Evolutionary conservation across 257 asterid genomes (phyloP).

Genomic region (Forsythia viridissima): DNA sequence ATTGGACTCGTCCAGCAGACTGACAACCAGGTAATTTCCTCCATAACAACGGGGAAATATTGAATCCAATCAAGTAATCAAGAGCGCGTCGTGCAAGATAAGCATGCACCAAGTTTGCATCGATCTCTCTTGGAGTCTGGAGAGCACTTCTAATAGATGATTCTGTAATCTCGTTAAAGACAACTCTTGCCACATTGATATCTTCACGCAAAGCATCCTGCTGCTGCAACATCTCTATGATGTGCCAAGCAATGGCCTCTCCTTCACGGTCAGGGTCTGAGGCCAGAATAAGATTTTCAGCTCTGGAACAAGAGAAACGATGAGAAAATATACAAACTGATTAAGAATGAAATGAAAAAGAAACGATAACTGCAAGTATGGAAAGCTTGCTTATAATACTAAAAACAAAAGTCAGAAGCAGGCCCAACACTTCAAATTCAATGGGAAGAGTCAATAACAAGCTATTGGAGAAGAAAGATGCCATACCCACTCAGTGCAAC

Average conservation of each 20-base stretch:
- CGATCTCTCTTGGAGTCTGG: conserved; percentile 79
- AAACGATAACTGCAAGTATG: conserved; percentile 1
- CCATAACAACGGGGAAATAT: conserved; percentile 92
- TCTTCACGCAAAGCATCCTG: conserved; percentile 79
- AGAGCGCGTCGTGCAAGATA: conserved; percentile 97
- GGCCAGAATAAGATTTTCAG: conserved; percentile 88
- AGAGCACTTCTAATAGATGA: conserved; percentile 86
- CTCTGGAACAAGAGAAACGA: conserved; percentile 58
- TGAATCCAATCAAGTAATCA: conserved; percentile 95
- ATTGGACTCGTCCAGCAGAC: conserved; percentile 98
- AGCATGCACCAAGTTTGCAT: conserved; percentile 77
- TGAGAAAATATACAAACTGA: conserved; percentile 28
- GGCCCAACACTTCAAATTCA: conserved; percentile 2
- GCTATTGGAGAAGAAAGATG: conserved; percentile 5
- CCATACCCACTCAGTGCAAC: conserved; percentile 89
- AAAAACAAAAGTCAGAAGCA: neutral
- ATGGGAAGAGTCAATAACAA: neutral
- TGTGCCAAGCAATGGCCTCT: conserved; percentile 99
- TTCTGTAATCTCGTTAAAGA: conserved; percentile 85
- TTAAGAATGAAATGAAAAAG: neutral
- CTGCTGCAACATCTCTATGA: conserved; percentile 87
- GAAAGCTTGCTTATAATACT: neutral
- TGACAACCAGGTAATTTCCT: conserved; percentile 94
- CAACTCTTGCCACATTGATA: conserved; percentile 77
- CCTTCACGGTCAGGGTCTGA: conserved; percentile 99